Percentiles rank a stretch among this genome's conserved stretches.
These are phyloP conservation scores for Phoma sp. DNA, from an alignment of 2,329 filamentous ascomycete species.

Conservation along the genomic window DNA sequence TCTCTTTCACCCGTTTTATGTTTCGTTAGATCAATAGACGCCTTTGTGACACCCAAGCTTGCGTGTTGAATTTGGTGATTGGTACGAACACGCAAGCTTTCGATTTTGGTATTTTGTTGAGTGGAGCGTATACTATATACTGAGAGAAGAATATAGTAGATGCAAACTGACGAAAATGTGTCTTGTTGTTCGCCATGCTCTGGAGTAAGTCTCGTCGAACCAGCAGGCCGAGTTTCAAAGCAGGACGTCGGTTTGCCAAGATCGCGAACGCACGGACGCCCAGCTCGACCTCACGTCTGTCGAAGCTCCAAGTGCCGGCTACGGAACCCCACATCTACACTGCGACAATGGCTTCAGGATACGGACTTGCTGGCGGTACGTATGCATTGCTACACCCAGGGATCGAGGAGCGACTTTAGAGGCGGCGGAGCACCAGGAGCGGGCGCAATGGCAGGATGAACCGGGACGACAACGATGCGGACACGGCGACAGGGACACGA, in stretches of 20 bases:
- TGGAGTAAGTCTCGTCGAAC: neutral
- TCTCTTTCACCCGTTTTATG: too few relatives aligned
- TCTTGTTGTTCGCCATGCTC: neutral
- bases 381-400: slow-evolving; percentile 22
- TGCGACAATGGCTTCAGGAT: slow-evolving; percentile 77
- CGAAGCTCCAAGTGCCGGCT: slow-evolving; percentile 17
- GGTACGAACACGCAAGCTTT: too few relatives aligned
- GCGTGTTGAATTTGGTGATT: too few relatives aligned
- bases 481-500: slow-evolving; percentile 1
- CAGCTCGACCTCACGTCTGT: slow-evolving; percentile 27
- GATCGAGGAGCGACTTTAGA: slow-evolving; percentile 9
- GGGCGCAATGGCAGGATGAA: slow-evolving; percentile 29
- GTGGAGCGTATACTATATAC: too few relatives aligned
- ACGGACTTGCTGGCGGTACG: slow-evolving; percentile 80
- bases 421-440: slow-evolving; percentile 11
- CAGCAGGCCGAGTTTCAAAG: neutral
- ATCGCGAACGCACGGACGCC: neutral
- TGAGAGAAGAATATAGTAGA: too few relatives aligned
- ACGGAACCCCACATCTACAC: slow-evolving; percentile 38
- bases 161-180: neutral
- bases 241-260: slow-evolving; percentile 3
- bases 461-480: slow-evolving; percentile 11
- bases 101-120: too few relatives aligned
- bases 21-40: too few relatives aligned
- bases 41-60: too few relatives aligned